A percentile compares a stretch with the other conserved stretches of the same genome.
phyloP scores from a whole-genome alignment of 805 yeast genomes.

The Kodamaea hsintzibuensis region DNA sequence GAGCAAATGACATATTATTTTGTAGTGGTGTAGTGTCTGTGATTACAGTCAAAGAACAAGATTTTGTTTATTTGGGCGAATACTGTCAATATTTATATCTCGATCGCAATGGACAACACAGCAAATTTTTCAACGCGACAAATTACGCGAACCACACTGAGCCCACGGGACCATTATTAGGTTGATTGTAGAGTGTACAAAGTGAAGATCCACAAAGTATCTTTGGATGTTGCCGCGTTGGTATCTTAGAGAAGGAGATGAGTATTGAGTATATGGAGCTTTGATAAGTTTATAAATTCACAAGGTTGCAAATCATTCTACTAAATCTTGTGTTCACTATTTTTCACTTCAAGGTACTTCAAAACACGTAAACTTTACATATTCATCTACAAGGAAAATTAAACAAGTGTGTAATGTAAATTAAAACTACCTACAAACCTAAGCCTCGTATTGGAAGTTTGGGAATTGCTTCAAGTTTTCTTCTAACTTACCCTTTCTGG shows the following conservation, averaged over 20 bases:
- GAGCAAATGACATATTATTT: conserved; percentile 56
- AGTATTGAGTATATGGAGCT: too few relatives aligned
- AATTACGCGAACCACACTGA: neutral
- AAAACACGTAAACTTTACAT: too few relatives aligned
- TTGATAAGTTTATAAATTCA: too few relatives aligned
- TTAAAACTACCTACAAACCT: conserved; percentile 15
- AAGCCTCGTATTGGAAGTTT: conserved; percentile 63
- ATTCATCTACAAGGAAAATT: neutral
- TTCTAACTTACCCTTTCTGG: conserved; percentile 94
- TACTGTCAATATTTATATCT: conserved; percentile 7
- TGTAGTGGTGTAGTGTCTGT: conserved; percentile 2
- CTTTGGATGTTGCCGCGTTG: too few relatives aligned
- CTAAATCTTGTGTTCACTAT: too few relatives aligned
- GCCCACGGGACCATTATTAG: too few relatives aligned
- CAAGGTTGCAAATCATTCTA: too few relatives aligned
- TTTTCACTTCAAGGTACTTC: too few relatives aligned
- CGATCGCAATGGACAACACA: conserved; percentile 8
- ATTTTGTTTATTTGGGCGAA: neutral
- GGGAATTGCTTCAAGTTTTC: conserved; percentile 93
- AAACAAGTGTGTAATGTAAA: conserved; percentile 2
- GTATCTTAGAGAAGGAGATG: too few relatives aligned
- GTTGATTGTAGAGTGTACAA: neutral
- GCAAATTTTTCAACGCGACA: conserved; percentile 8
- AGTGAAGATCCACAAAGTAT: neutral
- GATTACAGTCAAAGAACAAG: conserved; percentile 6